These are phyloP conservation scores for Annulohypoxylon maeteangense DNA, from an alignment of 495 filamentous ascomycete species.

Conservation along the genomic window DNA sequence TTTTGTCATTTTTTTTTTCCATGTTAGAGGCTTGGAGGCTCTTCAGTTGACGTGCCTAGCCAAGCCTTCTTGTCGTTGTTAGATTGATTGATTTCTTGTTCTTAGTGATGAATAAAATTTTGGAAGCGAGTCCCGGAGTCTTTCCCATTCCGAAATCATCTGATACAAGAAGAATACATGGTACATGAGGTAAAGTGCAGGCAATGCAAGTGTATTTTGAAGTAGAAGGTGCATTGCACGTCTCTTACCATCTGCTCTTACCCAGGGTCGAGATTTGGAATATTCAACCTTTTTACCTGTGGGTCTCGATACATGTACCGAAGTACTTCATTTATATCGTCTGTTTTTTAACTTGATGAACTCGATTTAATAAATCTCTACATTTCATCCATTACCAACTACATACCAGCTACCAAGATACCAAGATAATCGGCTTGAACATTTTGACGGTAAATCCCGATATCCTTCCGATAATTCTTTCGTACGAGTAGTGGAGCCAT, in stretches of 20 bases:
- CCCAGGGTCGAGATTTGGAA: slow-evolving; percentile 34
- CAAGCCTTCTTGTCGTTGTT: not conserved
- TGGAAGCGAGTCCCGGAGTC: slow-evolving; percentile 8
- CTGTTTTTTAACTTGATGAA: slow-evolving; percentile 8
- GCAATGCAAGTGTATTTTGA: not conserved
- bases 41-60: not conserved
- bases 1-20: slow-evolving; percentile 8
- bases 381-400: slow-evolving; percentile 17
- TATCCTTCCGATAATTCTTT: slow-evolving; percentile 1
- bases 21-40: slow-evolving; percentile 8
- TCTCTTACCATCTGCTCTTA: not conserved
- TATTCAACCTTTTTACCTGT: slow-evolving; percentile 10
- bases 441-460: slow-evolving; percentile 21
- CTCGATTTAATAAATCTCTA: slow-evolving; percentile 1
- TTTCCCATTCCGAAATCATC: not conserved
- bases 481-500: not conserved
- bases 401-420: slow-evolving; percentile 18
- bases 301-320: slow-evolving; percentile 1
- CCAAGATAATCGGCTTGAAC: not conserved
- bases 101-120: not conserved
- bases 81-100: not conserved
- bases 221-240: slow-evolving; percentile 7
- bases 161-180: not conserved
- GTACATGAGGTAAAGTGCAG: not conserved
- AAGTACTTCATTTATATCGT: slow-evolving; percentile 17